Conservation (phyloP, 305 asterid species). For the Fraxinus baroniana region DNA sequence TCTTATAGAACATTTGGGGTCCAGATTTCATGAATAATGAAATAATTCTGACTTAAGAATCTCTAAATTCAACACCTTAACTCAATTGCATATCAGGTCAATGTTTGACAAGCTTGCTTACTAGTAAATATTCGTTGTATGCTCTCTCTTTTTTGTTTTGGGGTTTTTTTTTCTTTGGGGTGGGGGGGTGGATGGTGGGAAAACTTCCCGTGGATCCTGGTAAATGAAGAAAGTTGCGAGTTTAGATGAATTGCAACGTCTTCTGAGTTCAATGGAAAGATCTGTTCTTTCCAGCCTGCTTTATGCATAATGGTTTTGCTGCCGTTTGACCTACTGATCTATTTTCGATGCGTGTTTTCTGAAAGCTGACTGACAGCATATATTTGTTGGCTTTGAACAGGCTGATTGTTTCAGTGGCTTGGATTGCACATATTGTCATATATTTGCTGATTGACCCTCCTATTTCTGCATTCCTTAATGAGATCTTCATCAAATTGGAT, state of each 20-base stretch:
- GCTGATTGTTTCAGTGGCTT: slow-evolving; percentile 89
- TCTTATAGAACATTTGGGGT: background rate
- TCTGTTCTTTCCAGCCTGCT: background rate
- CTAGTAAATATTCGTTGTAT: background rate
- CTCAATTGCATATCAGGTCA: background rate
- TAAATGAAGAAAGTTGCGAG: background rate
- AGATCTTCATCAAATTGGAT: slow-evolving; percentile 87
- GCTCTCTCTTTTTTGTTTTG: background rate
- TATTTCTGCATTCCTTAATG: slow-evolving; percentile 81
- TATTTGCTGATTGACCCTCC: slow-evolving; percentile 93
- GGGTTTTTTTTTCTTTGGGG: background rate
- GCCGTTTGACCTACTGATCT: slow-evolving; percentile 2
- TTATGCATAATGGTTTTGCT: slow-evolving; percentile 1
- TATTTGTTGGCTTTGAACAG: slow-evolving; percentile 45
- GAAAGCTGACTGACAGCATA: slow-evolving; percentile 10
- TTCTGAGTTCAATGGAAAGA: background rate
- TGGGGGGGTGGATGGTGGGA: background rate
- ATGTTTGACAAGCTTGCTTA: background rate
- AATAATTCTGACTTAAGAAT: background rate
- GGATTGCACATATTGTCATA: slow-evolving; percentile 89
- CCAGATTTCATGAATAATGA: background rate
- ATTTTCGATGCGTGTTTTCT: background rate
- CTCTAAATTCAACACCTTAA: background rate
- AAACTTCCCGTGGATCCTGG: background rate
- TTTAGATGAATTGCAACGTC: background rate